Conservation (phyloP, 805 yeast species). For the Candida tallmaniae region DNA sequence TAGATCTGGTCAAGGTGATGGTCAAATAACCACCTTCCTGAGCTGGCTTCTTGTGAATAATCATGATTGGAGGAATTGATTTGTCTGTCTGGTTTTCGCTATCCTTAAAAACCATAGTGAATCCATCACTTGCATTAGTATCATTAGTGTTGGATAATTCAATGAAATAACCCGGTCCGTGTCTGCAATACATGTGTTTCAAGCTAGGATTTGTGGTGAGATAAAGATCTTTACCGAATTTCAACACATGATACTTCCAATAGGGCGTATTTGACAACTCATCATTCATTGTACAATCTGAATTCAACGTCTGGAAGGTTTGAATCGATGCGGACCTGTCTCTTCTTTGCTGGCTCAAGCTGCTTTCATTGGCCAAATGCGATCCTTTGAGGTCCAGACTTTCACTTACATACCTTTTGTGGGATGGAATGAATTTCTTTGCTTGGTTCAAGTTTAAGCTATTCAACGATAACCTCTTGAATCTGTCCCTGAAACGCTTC, state of each 20-base stretch:
- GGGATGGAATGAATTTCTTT: slow-evolving; percentile 6
- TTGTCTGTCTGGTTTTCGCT: slow-evolving; percentile 12
- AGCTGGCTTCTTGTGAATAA: slow-evolving; percentile 19
- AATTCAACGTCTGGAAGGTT: not conserved
- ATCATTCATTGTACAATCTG: not conserved
- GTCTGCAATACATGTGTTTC: slow-evolving; percentile 53
- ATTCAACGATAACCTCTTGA: slow-evolving; percentile 11
- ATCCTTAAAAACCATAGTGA: slow-evolving; percentile 23
- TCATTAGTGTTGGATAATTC: slow-evolving; percentile 22
- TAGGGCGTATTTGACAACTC: slow-evolving; percentile 22
- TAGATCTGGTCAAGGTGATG: slow-evolving; percentile 17
- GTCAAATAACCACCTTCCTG: slow-evolving; percentile 28
- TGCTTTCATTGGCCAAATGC: not conserved
- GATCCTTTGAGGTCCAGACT: slow-evolving; percentile 1
- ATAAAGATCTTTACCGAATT: slow-evolving; percentile 51
- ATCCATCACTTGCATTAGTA: slow-evolving; percentile 16
- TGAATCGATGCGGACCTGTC: not conserved
- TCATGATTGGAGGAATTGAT: slow-evolving; percentile 24
- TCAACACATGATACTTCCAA: slow-evolving; percentile 63
- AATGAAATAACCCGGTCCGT: slow-evolving; percentile 61
- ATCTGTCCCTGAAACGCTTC: slow-evolving; percentile 1
- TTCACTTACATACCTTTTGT: slow-evolving; percentile 9
- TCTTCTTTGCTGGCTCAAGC: not conserved
- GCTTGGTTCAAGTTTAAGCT: slow-evolving; percentile 3
- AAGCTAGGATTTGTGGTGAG: slow-evolving; percentile 64